Conservation (phyloP, 2,329 filamentous ascomycete genomes). For the Helotiales sp. region DNA sequence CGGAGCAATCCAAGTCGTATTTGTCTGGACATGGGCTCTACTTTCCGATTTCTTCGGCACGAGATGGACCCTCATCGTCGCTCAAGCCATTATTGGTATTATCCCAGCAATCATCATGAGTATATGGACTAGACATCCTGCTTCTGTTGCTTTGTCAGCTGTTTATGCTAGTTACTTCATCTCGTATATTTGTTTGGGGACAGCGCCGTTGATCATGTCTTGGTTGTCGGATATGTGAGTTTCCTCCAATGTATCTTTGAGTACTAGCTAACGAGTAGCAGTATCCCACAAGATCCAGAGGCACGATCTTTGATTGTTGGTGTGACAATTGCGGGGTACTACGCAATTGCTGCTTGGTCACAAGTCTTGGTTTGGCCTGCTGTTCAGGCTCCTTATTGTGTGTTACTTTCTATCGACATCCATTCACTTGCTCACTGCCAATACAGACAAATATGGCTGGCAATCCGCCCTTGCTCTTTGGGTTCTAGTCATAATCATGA, state of each 20-base stretch:
- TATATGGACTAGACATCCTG: slow-evolving; percentile 50
- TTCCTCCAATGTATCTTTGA: neutral
- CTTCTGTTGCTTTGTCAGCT: slow-evolving; percentile 42
- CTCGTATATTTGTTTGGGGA: slow-evolving; percentile 47
- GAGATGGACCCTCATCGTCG: slow-evolving; percentile 50
- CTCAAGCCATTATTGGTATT: slow-evolving; percentile 47
- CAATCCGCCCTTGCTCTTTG: slow-evolving; percentile 46
- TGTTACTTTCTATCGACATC: slow-evolving; percentile 16
- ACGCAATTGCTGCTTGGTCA: slow-evolving; percentile 51
- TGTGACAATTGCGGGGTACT: slow-evolving; percentile 49
- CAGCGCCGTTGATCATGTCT: slow-evolving; percentile 51
- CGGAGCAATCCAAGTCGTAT: slow-evolving; percentile 48
- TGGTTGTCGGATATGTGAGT: slow-evolving; percentile 50
- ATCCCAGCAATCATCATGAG: slow-evolving; percentile 52
- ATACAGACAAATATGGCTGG: slow-evolving; percentile 47
- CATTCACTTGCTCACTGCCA: slow-evolving; percentile 1
- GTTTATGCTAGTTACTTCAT: slow-evolving; percentile 55
- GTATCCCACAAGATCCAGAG: slow-evolving; percentile 49
- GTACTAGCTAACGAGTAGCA: slow-evolving; percentile 28
- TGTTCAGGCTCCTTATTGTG: slow-evolving; percentile 49
- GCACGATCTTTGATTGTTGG: slow-evolving; percentile 49
- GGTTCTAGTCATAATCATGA: slow-evolving; percentile 46
- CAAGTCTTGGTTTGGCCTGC: slow-evolving; percentile 54
- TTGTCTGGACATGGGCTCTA: slow-evolving; percentile 54
- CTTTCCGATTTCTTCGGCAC: slow-evolving; percentile 50